Evolutionary conservation across 2,329 filamentous ascomycete genomes (phyloP).

Genomic region (Metarhizium album): DNA sequence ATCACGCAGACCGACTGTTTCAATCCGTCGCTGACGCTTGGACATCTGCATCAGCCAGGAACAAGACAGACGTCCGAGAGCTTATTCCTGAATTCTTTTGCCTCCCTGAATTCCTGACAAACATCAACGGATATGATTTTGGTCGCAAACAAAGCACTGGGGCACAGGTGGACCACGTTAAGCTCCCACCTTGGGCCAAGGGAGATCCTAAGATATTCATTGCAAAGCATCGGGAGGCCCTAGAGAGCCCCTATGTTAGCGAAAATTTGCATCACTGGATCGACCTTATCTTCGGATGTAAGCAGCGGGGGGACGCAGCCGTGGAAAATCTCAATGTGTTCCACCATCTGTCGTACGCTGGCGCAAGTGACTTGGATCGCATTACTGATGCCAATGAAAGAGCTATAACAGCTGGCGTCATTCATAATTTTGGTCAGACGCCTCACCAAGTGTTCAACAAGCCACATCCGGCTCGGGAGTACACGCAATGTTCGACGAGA

Average conservation of each 20-base stretch:
- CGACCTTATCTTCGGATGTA: constrained; percentile 85
- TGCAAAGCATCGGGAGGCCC: constrained; percentile 84
- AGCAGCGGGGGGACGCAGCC: constrained; percentile 87
- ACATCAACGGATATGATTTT: constrained; percentile 90
- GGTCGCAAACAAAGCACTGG: constrained; percentile 73
- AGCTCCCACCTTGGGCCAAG: constrained; percentile 92
- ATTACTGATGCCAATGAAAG: constrained; percentile 84
- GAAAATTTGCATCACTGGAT: constrained; percentile 90
- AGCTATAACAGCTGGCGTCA: constrained; percentile 83
- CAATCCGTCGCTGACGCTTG: constrained; percentile 87
- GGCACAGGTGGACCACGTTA: constrained; percentile 72
- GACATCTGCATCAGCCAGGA: constrained; percentile 79
- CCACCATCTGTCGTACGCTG: constrained; percentile 89
- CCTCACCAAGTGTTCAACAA: constrained; percentile 87
- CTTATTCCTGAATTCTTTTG: constrained; percentile 97
- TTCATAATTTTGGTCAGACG: constrained; percentile 97
- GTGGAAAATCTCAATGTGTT: constrained; percentile 91
- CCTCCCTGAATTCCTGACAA: constrained; percentile 87
- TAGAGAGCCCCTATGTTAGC: constrained; percentile 89
- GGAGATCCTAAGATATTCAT: constrained; percentile 94
- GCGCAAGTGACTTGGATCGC: constrained; percentile 81
- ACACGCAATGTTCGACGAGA: constrained; percentile 50
- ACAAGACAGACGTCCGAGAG: constrained; percentile 90
- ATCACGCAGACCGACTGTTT: constrained; percentile 91
- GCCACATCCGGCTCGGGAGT: constrained; percentile 67